phyloP scores from a whole-genome alignment of 805 yeast species.

The Yarrowia sp. region DNA sequence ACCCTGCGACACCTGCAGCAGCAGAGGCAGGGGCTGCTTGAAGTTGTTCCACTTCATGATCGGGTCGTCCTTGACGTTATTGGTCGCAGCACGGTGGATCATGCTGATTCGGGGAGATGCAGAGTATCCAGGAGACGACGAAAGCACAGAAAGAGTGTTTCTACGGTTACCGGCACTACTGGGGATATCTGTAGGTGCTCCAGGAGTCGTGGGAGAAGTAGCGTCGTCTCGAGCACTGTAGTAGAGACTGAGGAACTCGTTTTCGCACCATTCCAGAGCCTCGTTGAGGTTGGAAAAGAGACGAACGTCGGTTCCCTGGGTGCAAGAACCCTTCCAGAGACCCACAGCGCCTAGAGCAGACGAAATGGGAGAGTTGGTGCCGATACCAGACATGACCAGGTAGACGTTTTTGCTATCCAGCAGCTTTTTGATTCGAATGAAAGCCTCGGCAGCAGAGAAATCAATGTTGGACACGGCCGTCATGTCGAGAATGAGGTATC shows the following conservation, averaged over 20 bases:
- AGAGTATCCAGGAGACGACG: conserved; percentile 27
- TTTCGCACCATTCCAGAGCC: conserved; percentile 96
- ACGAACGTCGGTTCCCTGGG: conserved; percentile 43
- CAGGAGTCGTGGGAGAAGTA: background rate
- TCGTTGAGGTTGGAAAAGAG: conserved; percentile 76
- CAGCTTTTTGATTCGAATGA: conserved; percentile 78
- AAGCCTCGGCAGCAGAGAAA: conserved; percentile 94
- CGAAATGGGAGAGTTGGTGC: conserved; percentile 61
- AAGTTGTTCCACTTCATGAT: conserved; percentile 36
- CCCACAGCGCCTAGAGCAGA: conserved; percentile 80
- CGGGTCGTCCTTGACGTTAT: conserved; percentile 37
- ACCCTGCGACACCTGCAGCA: conserved; percentile 58
- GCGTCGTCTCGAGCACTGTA: conserved; percentile 40
- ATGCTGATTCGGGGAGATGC: conserved; percentile 34
- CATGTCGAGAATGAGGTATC: conserved; percentile 80
- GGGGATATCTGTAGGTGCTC: background rate
- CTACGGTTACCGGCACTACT: background rate
- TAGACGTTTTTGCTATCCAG: conserved; percentile 65
- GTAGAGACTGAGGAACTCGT: conserved; percentile 70
- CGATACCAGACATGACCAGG: conserved; percentile 74
- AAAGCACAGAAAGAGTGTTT: background rate
- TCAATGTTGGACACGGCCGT: conserved; percentile 75
- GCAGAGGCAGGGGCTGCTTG: conserved; percentile 58
- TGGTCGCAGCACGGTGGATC: conserved; percentile 37
- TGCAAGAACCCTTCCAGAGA: conserved; percentile 53